Base-by-base conservation (phyloP, 2,329 filamentous ascomycete species). In the Penicillium glabrum region DNA sequence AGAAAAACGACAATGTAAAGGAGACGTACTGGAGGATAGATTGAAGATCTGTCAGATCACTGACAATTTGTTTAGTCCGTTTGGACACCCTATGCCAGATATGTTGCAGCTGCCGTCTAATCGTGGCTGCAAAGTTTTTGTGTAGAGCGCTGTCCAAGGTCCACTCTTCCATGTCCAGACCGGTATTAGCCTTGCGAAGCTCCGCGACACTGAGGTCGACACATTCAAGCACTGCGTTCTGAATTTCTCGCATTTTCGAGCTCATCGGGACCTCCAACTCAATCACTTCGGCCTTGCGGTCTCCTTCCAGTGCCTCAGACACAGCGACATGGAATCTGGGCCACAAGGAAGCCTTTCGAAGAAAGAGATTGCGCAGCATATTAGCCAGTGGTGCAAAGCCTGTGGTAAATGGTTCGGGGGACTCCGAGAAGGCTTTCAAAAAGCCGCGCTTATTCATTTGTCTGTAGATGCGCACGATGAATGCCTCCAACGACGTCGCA, bases 11-110 rank as follows among this genome's bases (percentile, higher is more conserved):
- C 7, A n/a, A n/a, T 33, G 14, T 1, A 10, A 29, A 35, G 10
- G 24, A 29, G 26, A 33, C n/a, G 11, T 23, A 89, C 74, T 93
- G 89, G 16, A 99, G 82, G 72, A 98, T 88, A 23, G 86, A 87
- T 56, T 93, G 85, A 37, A 99, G 81, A 19, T 96, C 87, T 0
- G 88, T 89, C 64, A 99, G 75, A 71, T 98, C 95, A 67, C 88
- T 89, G 55, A 96, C 93, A 64, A 99, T 96, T 75, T 97, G 93
- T 67, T 89, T 91, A 2, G 93, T 98, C 75, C 95, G 92, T 82
- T 90, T 96, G 72, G 90, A 97, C 51, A 96, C 90, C 53, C 95
- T 86, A 77, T 99, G 95, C 95, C 95, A 99, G 57, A 98, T 93
- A 5, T 93, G 93, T 69, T 98, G 93, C 19, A 99, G 80, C 73